These are phyloP conservation scores for Acer saccharum DNA, from an alignment of 345 rosid species.

Conservation along the genomic window DNA sequence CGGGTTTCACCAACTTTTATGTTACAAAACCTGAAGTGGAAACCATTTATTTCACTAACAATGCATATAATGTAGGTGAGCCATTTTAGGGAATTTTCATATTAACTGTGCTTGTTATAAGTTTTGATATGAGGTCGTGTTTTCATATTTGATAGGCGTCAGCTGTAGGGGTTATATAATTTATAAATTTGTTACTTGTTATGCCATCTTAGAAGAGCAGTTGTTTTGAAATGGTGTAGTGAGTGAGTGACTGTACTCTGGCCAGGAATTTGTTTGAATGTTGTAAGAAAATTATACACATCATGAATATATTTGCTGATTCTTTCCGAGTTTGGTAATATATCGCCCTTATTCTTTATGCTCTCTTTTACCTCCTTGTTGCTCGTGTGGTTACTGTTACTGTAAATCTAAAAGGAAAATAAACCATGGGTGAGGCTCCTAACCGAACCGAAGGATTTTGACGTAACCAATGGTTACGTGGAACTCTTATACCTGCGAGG, in stretches of 20 bases:
- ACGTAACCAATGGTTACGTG: background rate
- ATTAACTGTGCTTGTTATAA: background rate
- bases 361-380: background rate
- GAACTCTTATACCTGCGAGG: background rate
- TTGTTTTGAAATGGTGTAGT: background rate
- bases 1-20: conserved; percentile 14
- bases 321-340: background rate
- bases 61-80: background rate
- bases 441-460: background rate
- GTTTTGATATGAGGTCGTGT: conserved; percentile 10
- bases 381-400: background rate
- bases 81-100: conserved; percentile 13
- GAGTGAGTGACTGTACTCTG: background rate
- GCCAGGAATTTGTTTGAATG: conserved; percentile 12
- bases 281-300: background rate
- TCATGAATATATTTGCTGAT: background rate
- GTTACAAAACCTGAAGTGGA: conserved; percentile 1
- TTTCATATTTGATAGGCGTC: background rate
- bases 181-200: background rate
- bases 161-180: background rate
- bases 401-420: too few relatives aligned
- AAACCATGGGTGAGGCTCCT: background rate
- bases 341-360: background rate
- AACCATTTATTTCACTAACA: conserved; percentile 10
- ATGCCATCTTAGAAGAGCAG: background rate